These are phyloP conservation scores for Handroanthus guayacan DNA, from an alignment of 257 asterid species.

Conservation along the genomic window DNA sequence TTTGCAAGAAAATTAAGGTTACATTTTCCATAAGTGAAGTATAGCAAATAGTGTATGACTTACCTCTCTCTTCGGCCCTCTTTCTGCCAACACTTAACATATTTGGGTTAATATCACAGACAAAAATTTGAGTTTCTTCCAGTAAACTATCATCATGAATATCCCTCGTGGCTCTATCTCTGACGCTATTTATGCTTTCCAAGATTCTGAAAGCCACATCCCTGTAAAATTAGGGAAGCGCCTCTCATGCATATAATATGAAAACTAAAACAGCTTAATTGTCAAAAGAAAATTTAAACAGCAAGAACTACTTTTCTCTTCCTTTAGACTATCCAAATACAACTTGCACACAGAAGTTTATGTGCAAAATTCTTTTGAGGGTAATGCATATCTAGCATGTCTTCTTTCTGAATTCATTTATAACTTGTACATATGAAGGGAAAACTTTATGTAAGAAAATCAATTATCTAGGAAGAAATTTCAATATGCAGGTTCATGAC, in stretches of 20 bases:
- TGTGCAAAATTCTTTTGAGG: neutral
- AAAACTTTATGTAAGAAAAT: neutral
- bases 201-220: constrained; percentile 95
- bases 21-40: neutral
- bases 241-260: constrained; percentile 30
- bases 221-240: constrained; percentile 60
- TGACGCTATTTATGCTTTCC: constrained; percentile 60
- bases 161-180: constrained; percentile 66
- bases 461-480: constrained; percentile 5
- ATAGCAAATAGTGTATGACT: constrained; percentile 20
- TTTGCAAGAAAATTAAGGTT: neutral
- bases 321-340: constrained; percentile 11
- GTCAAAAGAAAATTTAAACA: constrained; percentile 1
- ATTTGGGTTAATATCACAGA: constrained; percentile 90
- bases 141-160: constrained; percentile 59
- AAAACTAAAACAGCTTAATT: constrained; percentile 22
- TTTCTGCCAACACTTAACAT: constrained; percentile 86
- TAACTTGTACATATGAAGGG: constrained; percentile 9
- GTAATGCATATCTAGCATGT: neutral
- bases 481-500: constrained; percentile 1
- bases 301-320: constrained; percentile 23
- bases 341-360: constrained; percentile 16
- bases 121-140: constrained; percentile 77
- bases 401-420: constrained; percentile 5
- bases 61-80: constrained; percentile 86